Evolutionary conservation across 163 green algal genomes (phyloP).

Genomic region (Scenedesmus sp.): DNA sequence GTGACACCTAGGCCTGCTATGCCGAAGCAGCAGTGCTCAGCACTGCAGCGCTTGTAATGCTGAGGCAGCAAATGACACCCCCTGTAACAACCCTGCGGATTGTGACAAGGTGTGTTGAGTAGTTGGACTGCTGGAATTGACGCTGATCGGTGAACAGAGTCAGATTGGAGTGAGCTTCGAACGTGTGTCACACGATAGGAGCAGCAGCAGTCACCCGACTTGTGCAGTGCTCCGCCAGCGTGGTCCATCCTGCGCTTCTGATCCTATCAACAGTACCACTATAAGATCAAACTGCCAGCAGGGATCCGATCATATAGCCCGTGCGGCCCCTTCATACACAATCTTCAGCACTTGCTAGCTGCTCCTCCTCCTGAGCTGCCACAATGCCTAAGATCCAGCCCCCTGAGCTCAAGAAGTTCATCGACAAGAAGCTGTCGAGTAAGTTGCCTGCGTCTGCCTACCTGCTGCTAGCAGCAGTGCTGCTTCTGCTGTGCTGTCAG

Average conservation of each 20-base stretch:
- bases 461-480: background rate
- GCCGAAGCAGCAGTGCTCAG: too few relatives aligned
- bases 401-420: constrained; percentile 97
- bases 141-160: background rate
- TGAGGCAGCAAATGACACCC: too few relatives aligned
- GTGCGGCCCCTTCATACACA: background rate
- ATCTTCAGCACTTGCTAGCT: background rate
- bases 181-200: background rate
- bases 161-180: too few relatives aligned
- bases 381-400: constrained; percentile 93
- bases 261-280: background rate
- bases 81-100: too few relatives aligned
- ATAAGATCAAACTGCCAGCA: background rate
- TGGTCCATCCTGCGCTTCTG: background rate
- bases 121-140: too few relatives aligned
- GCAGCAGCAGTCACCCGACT: background rate
- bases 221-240: background rate
- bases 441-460: constrained; percentile 52
- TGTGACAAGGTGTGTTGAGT: too few relatives aligned
- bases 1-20: too few relatives aligned
- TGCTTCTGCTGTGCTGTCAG: background rate
- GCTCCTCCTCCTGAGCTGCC: background rate
- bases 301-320: background rate
- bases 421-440: constrained; percentile 98
- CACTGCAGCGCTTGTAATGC: too few relatives aligned